phyloP scores from a whole-genome alignment of 495 filamentous ascomycete genomes.

The Lasiosphaeria miniovina region DNA sequence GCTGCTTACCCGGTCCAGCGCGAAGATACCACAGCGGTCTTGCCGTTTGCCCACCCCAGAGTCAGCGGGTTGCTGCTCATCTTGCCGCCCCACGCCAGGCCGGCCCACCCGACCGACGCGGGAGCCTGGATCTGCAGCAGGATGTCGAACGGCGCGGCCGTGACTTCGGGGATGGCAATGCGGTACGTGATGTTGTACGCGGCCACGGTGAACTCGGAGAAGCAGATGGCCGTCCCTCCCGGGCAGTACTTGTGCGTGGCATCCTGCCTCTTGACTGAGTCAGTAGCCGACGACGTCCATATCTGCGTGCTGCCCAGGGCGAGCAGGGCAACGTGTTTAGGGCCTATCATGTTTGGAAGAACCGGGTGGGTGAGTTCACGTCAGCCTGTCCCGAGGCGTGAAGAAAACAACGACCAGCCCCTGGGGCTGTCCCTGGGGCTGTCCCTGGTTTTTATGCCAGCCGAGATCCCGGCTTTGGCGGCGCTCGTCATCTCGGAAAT shows the following conservation, averaged over 20 bases:
- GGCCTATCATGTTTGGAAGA: conserved; percentile 12
- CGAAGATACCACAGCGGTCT: conserved; percentile 38
- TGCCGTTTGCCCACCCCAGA: conserved; percentile 40
- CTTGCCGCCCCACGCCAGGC: conserved; percentile 47
- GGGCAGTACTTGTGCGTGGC: conserved; percentile 37
- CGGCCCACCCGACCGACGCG: conserved; percentile 43
- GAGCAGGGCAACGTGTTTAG: conserved; percentile 15
- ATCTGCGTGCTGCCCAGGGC: conserved; percentile 18
- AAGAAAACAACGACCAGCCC: neutral
- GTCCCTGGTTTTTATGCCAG: conserved; percentile 20
- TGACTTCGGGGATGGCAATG: conserved; percentile 47
- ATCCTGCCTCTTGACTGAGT: conserved; percentile 19
- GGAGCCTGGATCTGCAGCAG: conserved; percentile 47
- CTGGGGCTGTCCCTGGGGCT: neutral
- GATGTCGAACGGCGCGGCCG: conserved; percentile 43
- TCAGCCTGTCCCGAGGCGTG: neutral
- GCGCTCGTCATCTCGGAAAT: neutral
- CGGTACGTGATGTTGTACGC: conserved; percentile 38
- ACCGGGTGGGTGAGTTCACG: neutral
- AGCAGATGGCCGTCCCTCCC: conserved; percentile 36
- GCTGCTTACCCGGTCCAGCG: conserved; percentile 44
- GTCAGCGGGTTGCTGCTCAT: conserved; percentile 51
- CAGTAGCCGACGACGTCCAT: conserved; percentile 12
- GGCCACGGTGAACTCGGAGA: conserved; percentile 32
- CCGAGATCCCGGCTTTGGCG: neutral